These are phyloP conservation scores for Rhododendron simsii DNA, from an alignment of 148 eudicot genomes.

Conservation along the genomic window DNA sequence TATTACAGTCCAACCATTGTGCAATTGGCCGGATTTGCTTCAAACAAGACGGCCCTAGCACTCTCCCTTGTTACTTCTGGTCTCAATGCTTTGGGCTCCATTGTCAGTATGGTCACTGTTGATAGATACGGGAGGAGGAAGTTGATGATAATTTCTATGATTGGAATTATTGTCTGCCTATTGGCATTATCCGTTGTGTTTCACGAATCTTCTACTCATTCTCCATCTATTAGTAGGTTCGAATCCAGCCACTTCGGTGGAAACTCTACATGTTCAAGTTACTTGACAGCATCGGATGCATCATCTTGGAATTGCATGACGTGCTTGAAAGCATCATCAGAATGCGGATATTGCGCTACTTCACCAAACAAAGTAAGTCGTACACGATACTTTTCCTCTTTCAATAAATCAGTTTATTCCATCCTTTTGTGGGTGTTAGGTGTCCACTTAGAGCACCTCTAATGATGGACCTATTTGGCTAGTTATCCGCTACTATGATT, in stretches of 20 bases:
- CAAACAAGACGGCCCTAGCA: slow-evolving; percentile 72
- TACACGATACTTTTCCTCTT: neutral
- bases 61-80: slow-evolving; percentile 79
- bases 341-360: slow-evolving; percentile 65
- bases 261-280: slow-evolving; percentile 56
- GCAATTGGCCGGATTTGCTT: slow-evolving; percentile 79
- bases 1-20: slow-evolving; percentile 88
- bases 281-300: slow-evolving; percentile 24
- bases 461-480: neutral
- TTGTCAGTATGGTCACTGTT: slow-evolving; percentile 66
- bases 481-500: neutral
- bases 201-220: slow-evolving; percentile 34
- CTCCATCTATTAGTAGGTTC: slow-evolving; percentile 35
- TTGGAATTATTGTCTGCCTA: slow-evolving; percentile 60
- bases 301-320: slow-evolving; percentile 61
- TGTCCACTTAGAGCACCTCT: neutral
- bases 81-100: slow-evolving; percentile 65
- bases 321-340: slow-evolving; percentile 50
- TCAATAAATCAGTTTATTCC: neutral
- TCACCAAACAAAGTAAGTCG: slow-evolving; percentile 42
- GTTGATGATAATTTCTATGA: slow-evolving; percentile 66
- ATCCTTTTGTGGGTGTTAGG: neutral
- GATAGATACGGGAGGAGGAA: slow-evolving; percentile 78
- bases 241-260: slow-evolving; percentile 52
- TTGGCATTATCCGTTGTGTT: slow-evolving; percentile 42